These are phyloP conservation scores for Nemania diffusa DNA, from an alignment of 2,329 filamentous ascomycete species.

Conservation along the genomic window DNA sequence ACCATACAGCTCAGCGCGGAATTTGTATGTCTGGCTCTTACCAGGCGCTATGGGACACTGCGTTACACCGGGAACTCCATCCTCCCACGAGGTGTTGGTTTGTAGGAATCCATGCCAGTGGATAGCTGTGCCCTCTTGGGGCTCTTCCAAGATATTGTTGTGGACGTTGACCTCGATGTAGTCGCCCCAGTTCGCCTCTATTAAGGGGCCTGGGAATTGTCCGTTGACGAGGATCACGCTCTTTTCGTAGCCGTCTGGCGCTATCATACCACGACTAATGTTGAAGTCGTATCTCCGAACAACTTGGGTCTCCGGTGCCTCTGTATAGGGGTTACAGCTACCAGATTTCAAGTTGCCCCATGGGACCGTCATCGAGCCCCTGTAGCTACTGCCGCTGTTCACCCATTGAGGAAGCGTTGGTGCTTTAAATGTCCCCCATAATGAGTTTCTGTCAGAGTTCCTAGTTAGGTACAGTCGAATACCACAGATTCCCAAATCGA, in stretches of 20 bases:
- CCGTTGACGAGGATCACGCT: slow-evolving; percentile 58
- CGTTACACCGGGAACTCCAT: slow-evolving; percentile 61
- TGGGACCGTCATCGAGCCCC: slow-evolving; percentile 53
- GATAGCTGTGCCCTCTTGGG: slow-evolving; percentile 55
- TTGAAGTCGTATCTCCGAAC: slow-evolving; percentile 66
- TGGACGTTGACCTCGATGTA: slow-evolving; percentile 49
- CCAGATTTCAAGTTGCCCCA: slow-evolving; percentile 60
- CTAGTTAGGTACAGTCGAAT: slow-evolving; percentile 2
- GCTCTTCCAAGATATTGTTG: slow-evolving; percentile 45
- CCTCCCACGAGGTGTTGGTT: slow-evolving; percentile 61
- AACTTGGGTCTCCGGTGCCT: slow-evolving; percentile 63
- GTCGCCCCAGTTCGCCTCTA: slow-evolving; percentile 62
- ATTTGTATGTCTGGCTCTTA: slow-evolving; percentile 63
- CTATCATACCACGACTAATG: slow-evolving; percentile 60
- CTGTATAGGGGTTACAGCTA: slow-evolving; percentile 61
- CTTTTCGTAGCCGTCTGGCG: slow-evolving; percentile 66
- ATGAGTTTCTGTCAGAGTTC: slow-evolving; percentile 41
- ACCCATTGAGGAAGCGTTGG: slow-evolving; percentile 49
- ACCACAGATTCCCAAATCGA: not conserved
- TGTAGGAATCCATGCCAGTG: slow-evolving; percentile 68
- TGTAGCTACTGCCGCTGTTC: slow-evolving; percentile 29
- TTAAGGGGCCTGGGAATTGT: slow-evolving; percentile 65
- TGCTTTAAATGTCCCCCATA: slow-evolving; percentile 50
- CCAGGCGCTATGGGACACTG: slow-evolving; percentile 76
- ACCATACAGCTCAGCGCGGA: slow-evolving; percentile 65